Evolutionary conservation across 352 stramenopile species (phyloP), one percentile per base, ranked within the genome.

Genomic region (Globisporangium carolinianum): DNA sequence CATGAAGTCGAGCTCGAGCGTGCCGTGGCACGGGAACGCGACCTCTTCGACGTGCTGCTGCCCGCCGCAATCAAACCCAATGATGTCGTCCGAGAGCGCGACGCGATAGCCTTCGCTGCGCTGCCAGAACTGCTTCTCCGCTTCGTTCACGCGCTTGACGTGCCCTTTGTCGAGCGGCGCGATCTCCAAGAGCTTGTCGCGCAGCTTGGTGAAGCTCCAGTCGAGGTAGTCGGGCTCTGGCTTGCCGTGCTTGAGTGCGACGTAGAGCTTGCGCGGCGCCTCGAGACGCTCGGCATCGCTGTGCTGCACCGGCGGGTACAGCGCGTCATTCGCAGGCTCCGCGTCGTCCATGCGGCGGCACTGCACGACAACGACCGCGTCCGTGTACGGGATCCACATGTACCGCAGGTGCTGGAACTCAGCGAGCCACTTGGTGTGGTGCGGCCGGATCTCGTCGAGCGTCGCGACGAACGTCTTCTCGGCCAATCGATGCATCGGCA

Each of bases 381-480:
- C 96, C 6, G 92, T 97, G 76, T 98, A 98, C 10, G 97, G 97
- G 61, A 99, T 98, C 96, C 96, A 99, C 97, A 99, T 99, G 80
- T 99, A 99, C 41, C 97, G 76, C 45, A 97, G 51, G 66, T 97
- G 90, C 61, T 93, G 78, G 63, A 86, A 91, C 57, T 90, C 65
- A 17, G 76, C 53, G 1, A 97, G 72, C 66, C 83, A 91, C 37
- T 73, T 62, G 41, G 66, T 69, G 68, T 97, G 89, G 57, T 92
- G 73, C 51, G 76, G 67, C 17, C 79, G 81, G 32, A 97, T 87
- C 67, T 98, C 81, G 41, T 85, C 65, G 17, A 94, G 66, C 5
- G 84, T 97, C 62, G 95, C 74, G 39, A 98, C 87, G 48, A 85
- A 89, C 1, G 95, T 98, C 61, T 96, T 89, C 73, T 99, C 96